These are phyloP conservation scores for Neurospora intermedia DNA, from an alignment of 495 filamentous ascomycete genomes.

Conservation along the genomic window DNA sequence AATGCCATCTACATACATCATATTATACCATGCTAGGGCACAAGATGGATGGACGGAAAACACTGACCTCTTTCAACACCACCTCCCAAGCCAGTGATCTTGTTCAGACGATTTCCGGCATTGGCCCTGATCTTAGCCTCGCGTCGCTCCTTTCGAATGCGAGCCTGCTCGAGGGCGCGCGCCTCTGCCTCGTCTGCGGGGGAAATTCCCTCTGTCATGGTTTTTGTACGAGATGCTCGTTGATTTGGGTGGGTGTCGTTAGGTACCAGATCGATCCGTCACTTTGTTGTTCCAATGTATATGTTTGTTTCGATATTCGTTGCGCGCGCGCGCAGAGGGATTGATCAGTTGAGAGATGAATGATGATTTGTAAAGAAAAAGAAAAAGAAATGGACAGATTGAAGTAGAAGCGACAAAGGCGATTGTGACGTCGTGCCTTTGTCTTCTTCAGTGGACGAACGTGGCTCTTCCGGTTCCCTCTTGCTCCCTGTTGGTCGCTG, in stretches of 20 bases:
- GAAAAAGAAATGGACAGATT: not conserved
- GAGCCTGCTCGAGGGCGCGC: slow-evolving; percentile 64
- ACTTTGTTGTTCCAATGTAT: not conserved
- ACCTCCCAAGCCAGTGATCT: slow-evolving; percentile 71
- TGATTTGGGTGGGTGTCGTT: not conserved
- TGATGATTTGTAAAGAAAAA: not conserved
- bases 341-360: not conserved
- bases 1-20: not conserved
- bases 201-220: slow-evolving; percentile 15
- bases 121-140: slow-evolving; percentile 84
- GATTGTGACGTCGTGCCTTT: not conserved
- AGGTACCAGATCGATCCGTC: not conserved
- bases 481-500: not conserved
- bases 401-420: not conserved
- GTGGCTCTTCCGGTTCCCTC: not conserved
- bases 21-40: not conserved
- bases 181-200: slow-evolving; percentile 42
- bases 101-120: slow-evolving; percentile 67
- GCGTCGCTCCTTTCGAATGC: slow-evolving; percentile 77
- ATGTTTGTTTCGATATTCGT: not conserved
- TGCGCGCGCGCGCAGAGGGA: not conserved
- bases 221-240: not conserved
- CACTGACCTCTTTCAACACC: slow-evolving; percentile 41
- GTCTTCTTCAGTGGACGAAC: not conserved
- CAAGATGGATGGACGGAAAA: not conserved